Conservation (phyloP, 2,329 filamentous ascomycete genomes). For the Aspergillus piperis region DNA sequence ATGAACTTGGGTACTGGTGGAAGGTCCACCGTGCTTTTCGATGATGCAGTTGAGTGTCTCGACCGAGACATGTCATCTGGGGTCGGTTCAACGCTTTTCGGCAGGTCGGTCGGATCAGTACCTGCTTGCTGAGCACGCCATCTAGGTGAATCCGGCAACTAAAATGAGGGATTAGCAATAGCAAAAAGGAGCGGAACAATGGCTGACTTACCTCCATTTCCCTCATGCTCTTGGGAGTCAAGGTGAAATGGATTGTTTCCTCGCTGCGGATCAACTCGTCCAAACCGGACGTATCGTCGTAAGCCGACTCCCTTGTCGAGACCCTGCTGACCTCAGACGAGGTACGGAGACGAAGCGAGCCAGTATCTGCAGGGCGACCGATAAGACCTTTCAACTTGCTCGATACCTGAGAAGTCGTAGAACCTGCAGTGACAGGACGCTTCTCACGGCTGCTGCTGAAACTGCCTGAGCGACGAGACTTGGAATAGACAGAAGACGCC, state of each 20-base stretch:
- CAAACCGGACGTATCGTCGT: conserved; percentile 66
- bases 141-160: conserved; percentile 39
- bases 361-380: conserved; percentile 30
- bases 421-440: conserved; percentile 43
- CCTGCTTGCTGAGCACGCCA: conserved; percentile 35
- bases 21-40: conserved; percentile 20
- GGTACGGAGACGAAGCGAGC: conserved; percentile 34
- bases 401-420: conserved; percentile 43
- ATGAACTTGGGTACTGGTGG: conserved; percentile 25
- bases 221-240: conserved; percentile 78
- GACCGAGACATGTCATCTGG: conserved; percentile 22
- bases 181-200: background rate
- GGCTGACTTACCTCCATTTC: conserved; percentile 65
- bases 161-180: conserved; percentile 9
- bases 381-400: conserved; percentile 48
- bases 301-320: conserved; percentile 32
- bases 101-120: conserved; percentile 42
- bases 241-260: conserved; percentile 78
- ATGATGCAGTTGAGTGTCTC: conserved; percentile 26
- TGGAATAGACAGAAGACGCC: conserved; percentile 27
- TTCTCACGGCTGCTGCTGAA: conserved; percentile 40
- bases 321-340: conserved; percentile 40
- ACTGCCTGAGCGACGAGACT: conserved; percentile 43
- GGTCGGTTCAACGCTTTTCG: conserved; percentile 39
- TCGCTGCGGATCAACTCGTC: conserved; percentile 80